phyloP scores from a whole-genome alignment of 2,329 filamentous ascomycete genomes.

The Dryadomyces quercus-mongolicae region DNA sequence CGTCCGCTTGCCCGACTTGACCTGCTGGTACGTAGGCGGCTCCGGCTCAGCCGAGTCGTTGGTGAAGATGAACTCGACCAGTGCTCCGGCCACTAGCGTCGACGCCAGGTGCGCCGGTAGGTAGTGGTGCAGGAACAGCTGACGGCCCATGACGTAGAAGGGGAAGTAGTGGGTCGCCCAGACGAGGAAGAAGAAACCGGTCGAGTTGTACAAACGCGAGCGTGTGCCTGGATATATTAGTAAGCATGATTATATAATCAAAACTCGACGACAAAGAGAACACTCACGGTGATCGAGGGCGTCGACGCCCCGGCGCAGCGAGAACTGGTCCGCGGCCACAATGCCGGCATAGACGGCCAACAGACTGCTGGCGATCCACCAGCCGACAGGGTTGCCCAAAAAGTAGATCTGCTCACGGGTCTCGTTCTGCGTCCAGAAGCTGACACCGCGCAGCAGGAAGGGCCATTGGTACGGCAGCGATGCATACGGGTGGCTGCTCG shows the following conservation, averaged over 20 bases:
- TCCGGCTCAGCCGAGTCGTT: conserved; percentile 57
- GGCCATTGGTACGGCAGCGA: conserved; percentile 96
- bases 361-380: conserved; percentile 91
- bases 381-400: conserved; percentile 89
- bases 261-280: too few species aligned
- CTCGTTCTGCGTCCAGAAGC: conserved; percentile 97
- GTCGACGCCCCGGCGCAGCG: conserved; percentile 83
- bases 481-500: conserved; percentile 91
- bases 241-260: background rate
- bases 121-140: conserved; percentile 97
- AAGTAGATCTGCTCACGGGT: conserved; percentile 98
- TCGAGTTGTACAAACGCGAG: conserved; percentile 92
- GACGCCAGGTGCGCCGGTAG: conserved; percentile 89
- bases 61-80: conserved; percentile 94
- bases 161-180: conserved; percentile 97
- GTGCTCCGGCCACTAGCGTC: conserved; percentile 74
- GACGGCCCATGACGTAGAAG: conserved; percentile 96
- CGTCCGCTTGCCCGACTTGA: conserved; percentile 29
- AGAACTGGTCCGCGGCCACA: conserved; percentile 83
- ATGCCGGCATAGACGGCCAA: conserved; percentile 91
- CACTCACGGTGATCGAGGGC: conserved; percentile 83
- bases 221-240: conserved; percentile 54
- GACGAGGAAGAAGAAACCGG: conserved; percentile 96
- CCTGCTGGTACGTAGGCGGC: conserved; percentile 31
- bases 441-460: conserved; percentile 91